Conservation (phyloP, 164 flowering plant species). For the Nymphaea colorata region DNA sequence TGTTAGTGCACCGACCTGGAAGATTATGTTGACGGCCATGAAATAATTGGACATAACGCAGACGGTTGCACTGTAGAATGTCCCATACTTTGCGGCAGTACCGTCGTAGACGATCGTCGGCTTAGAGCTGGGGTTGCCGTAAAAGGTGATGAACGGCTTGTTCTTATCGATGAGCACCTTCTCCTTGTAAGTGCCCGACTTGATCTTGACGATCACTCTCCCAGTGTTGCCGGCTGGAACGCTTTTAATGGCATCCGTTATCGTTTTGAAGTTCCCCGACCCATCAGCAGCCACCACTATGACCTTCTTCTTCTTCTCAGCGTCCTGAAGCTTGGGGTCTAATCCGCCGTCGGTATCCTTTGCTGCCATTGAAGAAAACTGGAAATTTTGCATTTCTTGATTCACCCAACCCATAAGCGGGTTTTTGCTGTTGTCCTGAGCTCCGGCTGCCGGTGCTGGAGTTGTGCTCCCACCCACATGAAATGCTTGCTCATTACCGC, state of each 20-base stretch:
- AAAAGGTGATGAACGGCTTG: constrained; percentile 26
- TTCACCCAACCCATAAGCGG: not conserved
- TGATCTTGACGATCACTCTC: constrained; percentile 20
- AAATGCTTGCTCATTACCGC: not conserved
- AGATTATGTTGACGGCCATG: constrained; percentile 25
- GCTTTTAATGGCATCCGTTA: constrained; percentile 27
- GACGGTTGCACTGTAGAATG: constrained; percentile 29
- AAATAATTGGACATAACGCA: constrained; percentile 29
- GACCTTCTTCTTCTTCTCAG: constrained; percentile 9
- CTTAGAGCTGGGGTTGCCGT: constrained; percentile 13
- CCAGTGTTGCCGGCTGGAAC: constrained; percentile 17
- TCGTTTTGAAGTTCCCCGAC: constrained; percentile 20
- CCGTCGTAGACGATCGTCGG: constrained; percentile 20
- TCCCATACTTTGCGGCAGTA: constrained; percentile 24
- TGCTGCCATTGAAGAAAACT: not conserved
- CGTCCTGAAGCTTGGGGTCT: not conserved
- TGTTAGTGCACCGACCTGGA: constrained; percentile 15
- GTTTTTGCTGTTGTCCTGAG: not conserved
- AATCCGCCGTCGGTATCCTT: not conserved
- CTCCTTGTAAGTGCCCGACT: constrained; percentile 26
- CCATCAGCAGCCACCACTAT: constrained; percentile 23
- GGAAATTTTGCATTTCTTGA: not conserved
- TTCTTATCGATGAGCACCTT: constrained; percentile 14
- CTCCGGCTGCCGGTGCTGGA: not conserved
- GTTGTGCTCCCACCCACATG: not conserved